A percentile compares a stretch with the other conserved stretches of the same genome.
Evolutionary conservation across 306 rosid species (phyloP).

Genomic region (Cicer cuneatum): DNA sequence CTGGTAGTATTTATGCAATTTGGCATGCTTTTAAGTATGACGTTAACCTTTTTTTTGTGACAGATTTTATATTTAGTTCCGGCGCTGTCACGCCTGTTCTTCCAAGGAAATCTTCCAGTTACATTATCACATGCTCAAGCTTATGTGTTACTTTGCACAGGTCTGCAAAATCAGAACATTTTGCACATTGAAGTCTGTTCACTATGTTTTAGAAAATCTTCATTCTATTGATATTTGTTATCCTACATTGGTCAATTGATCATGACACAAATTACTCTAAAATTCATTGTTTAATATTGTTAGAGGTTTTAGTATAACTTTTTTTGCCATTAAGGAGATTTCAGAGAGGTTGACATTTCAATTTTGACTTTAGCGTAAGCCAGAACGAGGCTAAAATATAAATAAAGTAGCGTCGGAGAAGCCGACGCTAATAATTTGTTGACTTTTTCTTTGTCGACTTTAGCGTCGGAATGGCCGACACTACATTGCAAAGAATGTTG

Average conservation of each 20-base stretch:
- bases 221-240: constrained; percentile 7
- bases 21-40: constrained; percentile 21
- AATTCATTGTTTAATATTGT: constrained; percentile 18
- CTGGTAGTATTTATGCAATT: neutral
- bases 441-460: no score
- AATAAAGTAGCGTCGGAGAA: no score
- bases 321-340: constrained; percentile 8
- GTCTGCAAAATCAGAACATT: constrained; percentile 74
- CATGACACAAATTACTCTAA: neutral
- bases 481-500: no score
- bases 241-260: constrained; percentile 14
- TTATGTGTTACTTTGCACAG: constrained; percentile 88
- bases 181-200: constrained; percentile 75
- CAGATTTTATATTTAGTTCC: constrained; percentile 90
- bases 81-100: constrained; percentile 66
- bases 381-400: no score
- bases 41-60: constrained; percentile 32
- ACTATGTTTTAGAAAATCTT: constrained; percentile 19
- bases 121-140: constrained; percentile 72
- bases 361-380: no score
- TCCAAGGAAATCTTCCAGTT: constrained; percentile 78
- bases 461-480: no score
- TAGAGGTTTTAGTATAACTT: constrained; percentile 30
- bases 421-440: no score
- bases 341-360: no score